phyloP scores from a whole-genome alignment of 345 rosid genomes.

The Eucalyptus erythrocorys region DNA sequence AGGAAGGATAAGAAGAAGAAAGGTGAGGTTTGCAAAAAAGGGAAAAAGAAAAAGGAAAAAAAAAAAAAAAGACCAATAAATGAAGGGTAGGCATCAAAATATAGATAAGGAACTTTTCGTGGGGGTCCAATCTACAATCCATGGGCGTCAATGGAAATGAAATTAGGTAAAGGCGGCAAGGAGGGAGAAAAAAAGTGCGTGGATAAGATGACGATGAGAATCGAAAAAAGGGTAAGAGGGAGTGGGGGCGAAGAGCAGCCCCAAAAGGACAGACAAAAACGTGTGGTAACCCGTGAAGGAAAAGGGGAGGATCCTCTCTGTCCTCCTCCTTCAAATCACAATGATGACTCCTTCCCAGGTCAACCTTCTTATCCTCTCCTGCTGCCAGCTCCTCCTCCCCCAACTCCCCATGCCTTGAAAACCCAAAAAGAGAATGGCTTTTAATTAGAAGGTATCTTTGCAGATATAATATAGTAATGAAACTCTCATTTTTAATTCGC shows the following conservation, averaged over 20 bases:
- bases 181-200: background rate
- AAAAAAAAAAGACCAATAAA: background rate
- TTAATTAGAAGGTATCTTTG: background rate
- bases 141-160: background rate
- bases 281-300: background rate
- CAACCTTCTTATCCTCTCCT: slow-evolving; percentile 12
- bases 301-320: background rate
- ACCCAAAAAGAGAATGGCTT: background rate
- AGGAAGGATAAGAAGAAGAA: background rate
- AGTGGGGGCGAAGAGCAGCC: background rate
- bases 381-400: background rate
- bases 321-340: background rate
- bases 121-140: background rate
- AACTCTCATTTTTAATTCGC: too few species aligned
- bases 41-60: accelerated
- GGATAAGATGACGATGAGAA: background rate
- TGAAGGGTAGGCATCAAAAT: background rate
- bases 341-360: background rate
- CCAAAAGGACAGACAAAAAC: background rate
- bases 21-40: too few species aligned
- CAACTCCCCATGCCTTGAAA: background rate
- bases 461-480: too few species aligned
- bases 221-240: background rate
- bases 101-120: background rate
- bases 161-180: background rate